Conservation (phyloP, 1,284 basidiomycete genomes). For the Ceratobasidium theobromae region DNA sequence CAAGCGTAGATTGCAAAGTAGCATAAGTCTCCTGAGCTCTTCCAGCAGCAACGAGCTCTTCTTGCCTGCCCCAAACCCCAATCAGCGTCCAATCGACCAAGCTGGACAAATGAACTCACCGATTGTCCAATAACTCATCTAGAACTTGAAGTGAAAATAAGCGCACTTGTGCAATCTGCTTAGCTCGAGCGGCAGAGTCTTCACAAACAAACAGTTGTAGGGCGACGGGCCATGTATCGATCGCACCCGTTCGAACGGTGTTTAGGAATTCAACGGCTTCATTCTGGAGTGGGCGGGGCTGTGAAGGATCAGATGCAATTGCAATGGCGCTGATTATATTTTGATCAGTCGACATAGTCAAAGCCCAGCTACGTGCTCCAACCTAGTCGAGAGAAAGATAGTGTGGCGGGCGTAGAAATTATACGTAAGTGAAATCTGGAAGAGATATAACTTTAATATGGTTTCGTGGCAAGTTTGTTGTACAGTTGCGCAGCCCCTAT, state of each 20-base stretch:
- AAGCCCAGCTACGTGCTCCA: background rate
- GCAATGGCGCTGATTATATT: conserved; percentile 79
- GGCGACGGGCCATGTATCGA: conserved; percentile 76
- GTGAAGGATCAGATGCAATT: conserved; percentile 78
- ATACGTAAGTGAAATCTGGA: conserved; percentile 14
- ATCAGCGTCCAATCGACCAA: conserved; percentile 7
- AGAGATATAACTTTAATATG: conserved; percentile 16
- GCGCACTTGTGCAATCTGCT: conserved; percentile 72
- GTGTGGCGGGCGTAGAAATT: conserved; percentile 11
- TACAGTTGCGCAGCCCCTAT: conserved; percentile 18
- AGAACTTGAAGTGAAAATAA: conserved; percentile 85
- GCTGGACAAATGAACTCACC: conserved; percentile 56
- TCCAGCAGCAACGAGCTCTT: conserved; percentile 2
- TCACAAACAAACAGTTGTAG: conserved; percentile 71
- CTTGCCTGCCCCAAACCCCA: background rate
- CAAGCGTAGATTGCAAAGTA: conserved; percentile 21
- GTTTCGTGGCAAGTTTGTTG: background rate
- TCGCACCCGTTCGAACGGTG: conserved; percentile 69
- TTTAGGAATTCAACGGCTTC: conserved; percentile 82
- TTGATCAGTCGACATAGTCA: conserved; percentile 37
- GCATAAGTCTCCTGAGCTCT: background rate
- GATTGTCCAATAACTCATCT: conserved; percentile 82
- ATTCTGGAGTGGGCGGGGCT: conserved; percentile 59
- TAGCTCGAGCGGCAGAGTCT: conserved; percentile 57
- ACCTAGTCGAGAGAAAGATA: background rate